Evolutionary conservation across 2,329 filamentous ascomycete genomes (phyloP), one percentile per base, ranked within the genome.

Genomic region (Didymella lethalis): DNA sequence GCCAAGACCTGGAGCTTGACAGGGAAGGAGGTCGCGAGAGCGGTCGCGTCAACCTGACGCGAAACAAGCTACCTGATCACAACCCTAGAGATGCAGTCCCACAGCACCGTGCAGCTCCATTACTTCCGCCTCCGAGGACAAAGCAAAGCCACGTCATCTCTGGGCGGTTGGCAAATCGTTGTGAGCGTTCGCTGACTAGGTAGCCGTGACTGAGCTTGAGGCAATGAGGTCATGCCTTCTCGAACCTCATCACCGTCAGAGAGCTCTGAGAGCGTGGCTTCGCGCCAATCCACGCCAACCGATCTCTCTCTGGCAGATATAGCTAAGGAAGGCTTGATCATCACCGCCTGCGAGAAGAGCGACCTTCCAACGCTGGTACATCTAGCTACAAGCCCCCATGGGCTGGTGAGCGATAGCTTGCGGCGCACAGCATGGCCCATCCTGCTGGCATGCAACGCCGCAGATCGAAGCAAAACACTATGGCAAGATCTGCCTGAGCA

Each of bases 391-490:
- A 76, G 76, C 48, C 55, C 70, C 47, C 73, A 76, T 48, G 83
- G 83, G 52, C 73, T 84, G 34, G 65, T 84, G 45, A 77, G 78
- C 64, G 83, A 84, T 65, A 69, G 74, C 36, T 77, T 95, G 63
- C 89, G 93, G 65, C 85, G 86, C 71, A 80, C 82, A 76, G 92
- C 91, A 66, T 97, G 94, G 89, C 88, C 88, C 14, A 75, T 92
- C 6, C 67, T 85, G 48, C 69, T 84, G 4, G 82, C 79, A 52
- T 79, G 77, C 54, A 20, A 59, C 55, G 46, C 59, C 26, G 45
- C 56, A 25, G 60, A 64, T 20, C 47, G 36, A 64, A 41, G 46
- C 64, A 73, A 56, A 66, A 62, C 32, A 57, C 76, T 46, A 20
- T 91, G 90, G 89, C 79, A 80, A 62, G 72, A 82, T n/a, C 80